Conservation (phyloP, 164 flowering plant genomes). For the Vitis labrusca region DNA sequence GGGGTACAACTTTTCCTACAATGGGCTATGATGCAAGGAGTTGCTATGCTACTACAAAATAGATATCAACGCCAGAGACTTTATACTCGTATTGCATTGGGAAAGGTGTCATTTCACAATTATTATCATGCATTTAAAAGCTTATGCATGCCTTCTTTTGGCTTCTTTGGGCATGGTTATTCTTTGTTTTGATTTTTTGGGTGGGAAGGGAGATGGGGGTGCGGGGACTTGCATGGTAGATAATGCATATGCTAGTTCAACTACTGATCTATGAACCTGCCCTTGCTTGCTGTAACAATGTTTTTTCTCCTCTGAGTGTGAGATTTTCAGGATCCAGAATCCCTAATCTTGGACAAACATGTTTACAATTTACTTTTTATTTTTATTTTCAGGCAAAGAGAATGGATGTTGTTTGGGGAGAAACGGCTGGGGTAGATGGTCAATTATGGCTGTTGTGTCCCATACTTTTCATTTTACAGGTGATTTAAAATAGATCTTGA, state of each 20-base stretch:
- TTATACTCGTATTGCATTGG: slow-evolving; percentile 97
- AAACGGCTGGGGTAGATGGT: slow-evolving; percentile 97
- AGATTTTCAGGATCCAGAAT: neutral
- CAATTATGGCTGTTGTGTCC: slow-evolving; percentile 87
- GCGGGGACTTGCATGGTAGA: too few relatives aligned
- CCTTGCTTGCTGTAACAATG: neutral
- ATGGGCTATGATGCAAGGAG: slow-evolving; percentile 99
- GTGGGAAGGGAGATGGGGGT: too few relatives aligned
- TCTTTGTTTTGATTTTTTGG: neutral
- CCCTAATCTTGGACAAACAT: neutral
- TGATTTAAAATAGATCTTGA: slow-evolving; percentile 15
- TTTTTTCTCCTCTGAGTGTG: neutral
- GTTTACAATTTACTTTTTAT: neutral
- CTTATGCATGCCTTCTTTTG: neutral
- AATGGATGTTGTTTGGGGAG: slow-evolving; percentile 99
- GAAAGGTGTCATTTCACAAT: slow-evolving; percentile 57
- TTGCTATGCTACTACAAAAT: slow-evolving; percentile 96
- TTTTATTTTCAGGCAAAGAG: slow-evolving; percentile 69
- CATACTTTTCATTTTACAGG: slow-evolving; percentile 88
- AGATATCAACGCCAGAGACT: slow-evolving; percentile 96
- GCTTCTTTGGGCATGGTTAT: neutral
- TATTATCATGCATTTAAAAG: neutral
- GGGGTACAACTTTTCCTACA: slow-evolving; percentile 80
- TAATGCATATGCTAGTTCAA: too few relatives aligned
- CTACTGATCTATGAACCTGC: too few relatives aligned